Base-by-base conservation (phyloP, 108 stramenopile genomes). In the Pelagomonas calceolata region DNA sequence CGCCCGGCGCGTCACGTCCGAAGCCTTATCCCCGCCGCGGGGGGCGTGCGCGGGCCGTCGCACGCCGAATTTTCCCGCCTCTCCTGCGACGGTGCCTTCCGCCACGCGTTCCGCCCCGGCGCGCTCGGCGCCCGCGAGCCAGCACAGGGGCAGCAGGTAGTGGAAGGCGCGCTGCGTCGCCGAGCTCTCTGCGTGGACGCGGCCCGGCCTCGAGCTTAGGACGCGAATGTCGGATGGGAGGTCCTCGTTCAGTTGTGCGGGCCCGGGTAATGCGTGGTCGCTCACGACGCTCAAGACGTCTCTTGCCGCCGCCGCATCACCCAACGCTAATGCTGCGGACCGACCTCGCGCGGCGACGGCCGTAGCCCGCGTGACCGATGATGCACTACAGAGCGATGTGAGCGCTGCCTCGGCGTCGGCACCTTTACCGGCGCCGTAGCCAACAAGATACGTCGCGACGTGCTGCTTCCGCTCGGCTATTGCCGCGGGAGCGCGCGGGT, bases 151-250 rank as follows among this genome's bases (percentile, higher is more conserved):
- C 30, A 91, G 63, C 30, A 91, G 67, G 69, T 82, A 91, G 36
- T 86, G 84, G 70, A 88, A 88, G 51, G 73, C 79, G 33, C 84
- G 67, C 71, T 91, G 90, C 29, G 88, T 86, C 64, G 84, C 82
- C 63, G 84, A 77, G 67, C 75, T 67, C 79, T 91, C 90, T 32
- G 86, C 87, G 70, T 89, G 84, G 37, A 87, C 16, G 29, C 79
- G 75, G n/a, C 75, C 69, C 69, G 77, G 74, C 5, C 79, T 76
- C 9, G 76, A 64, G 18, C 73, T 76, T 16, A 36, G 9, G 78
- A 45, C 82, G 74, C 65, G 78, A 34, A 26, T 26, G 51, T 60
- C 10, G 26, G 51, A 12, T 1, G 26, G 26, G 26, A 60, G 14
- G 21, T 3, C 7, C 36, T 39, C 66, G 34, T 34, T 21, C 37